Conservation (phyloP, 352 stramenopile genomes). For the Globisporangium barbulae region DNA sequence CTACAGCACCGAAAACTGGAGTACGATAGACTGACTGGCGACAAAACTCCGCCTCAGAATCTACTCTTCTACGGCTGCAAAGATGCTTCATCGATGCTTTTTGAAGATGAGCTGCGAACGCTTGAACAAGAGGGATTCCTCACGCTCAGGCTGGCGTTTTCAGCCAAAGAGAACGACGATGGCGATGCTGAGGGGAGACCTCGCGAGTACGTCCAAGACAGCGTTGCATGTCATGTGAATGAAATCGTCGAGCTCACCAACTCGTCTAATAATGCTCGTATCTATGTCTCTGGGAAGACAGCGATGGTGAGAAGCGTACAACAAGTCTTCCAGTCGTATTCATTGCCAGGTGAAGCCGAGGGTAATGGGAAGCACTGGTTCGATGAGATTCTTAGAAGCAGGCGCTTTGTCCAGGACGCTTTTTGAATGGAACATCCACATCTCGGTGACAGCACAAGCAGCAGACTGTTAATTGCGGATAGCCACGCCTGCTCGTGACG, state of each 20-base stretch:
- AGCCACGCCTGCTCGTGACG: neutral
- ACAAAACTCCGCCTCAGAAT: constrained; percentile 15
- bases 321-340: constrained; percentile 1
- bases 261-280: neutral
- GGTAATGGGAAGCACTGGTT: constrained; percentile 8
- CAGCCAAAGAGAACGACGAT: neutral
- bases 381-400: constrained; percentile 2
- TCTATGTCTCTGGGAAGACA: constrained; percentile 15
- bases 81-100: constrained; percentile 29
- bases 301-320: constrained; percentile 11
- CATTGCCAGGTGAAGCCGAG: neutral
- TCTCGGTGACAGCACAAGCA: neutral
- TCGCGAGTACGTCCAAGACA: constrained; percentile 24
- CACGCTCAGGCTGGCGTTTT: constrained; percentile 27
- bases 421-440: constrained; percentile 4
- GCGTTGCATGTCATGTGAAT: constrained; percentile 19
- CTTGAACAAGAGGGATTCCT: constrained; percentile 31
- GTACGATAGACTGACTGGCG: neutral
- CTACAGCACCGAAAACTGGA: constrained; percentile 32
- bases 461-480: neutral
- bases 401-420: constrained; percentile 8
- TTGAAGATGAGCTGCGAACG: constrained; percentile 27
- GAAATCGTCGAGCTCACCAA: constrained; percentile 5
- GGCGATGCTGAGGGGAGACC: neutral
- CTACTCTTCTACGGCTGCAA: constrained; percentile 33